Evolutionary conservation across 345 rosid genomes (phyloP).

Genomic region (Bretschneidera sinensis): DNA sequence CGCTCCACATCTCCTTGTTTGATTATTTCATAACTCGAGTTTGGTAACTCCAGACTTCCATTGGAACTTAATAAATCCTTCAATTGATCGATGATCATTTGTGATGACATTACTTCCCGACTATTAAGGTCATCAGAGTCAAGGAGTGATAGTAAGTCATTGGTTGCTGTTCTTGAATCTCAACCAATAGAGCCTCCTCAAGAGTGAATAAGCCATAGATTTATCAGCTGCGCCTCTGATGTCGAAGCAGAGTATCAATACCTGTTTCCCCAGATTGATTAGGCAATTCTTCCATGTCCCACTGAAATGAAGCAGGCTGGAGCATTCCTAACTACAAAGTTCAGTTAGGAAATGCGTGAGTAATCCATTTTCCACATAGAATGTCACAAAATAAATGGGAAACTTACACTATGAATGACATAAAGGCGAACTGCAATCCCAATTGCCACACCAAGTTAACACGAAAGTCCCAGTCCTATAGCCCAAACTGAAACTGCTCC

Average conservation of each 20-base stretch:
- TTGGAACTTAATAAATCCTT: slow-evolving; percentile 32
- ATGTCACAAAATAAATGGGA: not conserved
- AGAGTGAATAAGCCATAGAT: slow-evolving; percentile 23
- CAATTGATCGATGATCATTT: slow-evolving; percentile 18
- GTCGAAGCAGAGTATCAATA: slow-evolving; percentile 51
- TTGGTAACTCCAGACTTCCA: slow-evolving; percentile 9
- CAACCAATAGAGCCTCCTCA: slow-evolving; percentile 39
- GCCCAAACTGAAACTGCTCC: slow-evolving; percentile 33
- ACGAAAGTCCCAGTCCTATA: slow-evolving; percentile 32
- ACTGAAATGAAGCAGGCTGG: slow-evolving; percentile 32
- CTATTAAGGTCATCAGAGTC: slow-evolving; percentile 23
- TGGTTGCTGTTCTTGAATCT: no score
- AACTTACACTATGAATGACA: slow-evolving; percentile 43
- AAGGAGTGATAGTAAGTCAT: no score
- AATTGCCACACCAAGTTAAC: slow-evolving; percentile 32
- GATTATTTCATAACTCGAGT: not conserved
- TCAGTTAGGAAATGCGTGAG: slow-evolving; percentile 28
- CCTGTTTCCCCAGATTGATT: slow-evolving; percentile 55
- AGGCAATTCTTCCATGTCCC: slow-evolving; percentile 66
- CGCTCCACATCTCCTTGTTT: slow-evolving; percentile 3
- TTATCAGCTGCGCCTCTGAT: slow-evolving; percentile 53
- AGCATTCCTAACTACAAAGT: slow-evolving; percentile 59
- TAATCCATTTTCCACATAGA: slow-evolving; percentile 1
- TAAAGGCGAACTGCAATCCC: slow-evolving; percentile 33
- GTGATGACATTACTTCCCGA: slow-evolving; percentile 14